These are phyloP conservation scores for Auriscalpium microsporum DNA, from an alignment of 768 basidiomycete genomes.

Conservation along the genomic window DNA sequence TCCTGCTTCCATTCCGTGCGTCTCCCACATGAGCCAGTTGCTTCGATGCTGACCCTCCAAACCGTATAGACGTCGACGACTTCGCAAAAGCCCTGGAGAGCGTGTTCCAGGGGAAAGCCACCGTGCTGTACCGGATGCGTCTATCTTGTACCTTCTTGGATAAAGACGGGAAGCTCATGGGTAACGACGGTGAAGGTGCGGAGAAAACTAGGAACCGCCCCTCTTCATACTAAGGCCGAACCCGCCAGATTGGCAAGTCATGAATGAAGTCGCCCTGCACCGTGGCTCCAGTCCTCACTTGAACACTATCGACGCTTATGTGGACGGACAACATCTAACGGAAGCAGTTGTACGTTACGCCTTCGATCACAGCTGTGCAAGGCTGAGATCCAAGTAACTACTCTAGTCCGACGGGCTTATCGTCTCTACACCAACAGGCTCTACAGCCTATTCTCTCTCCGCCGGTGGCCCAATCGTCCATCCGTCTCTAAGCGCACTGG, in stretches of 20 bases:
- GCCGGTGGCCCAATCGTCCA: slow-evolving; percentile 96
- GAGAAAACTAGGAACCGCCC: background rate
- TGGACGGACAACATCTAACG: slow-evolving; percentile 90
- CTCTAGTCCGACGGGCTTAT: slow-evolving; percentile 85
- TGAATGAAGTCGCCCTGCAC: slow-evolving; percentile 94
- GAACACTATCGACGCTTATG: slow-evolving; percentile 88
- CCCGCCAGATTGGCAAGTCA: slow-evolving; percentile 82
- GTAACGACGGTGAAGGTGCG: slow-evolving; percentile 49
- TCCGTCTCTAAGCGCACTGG: slow-evolving; percentile 81
- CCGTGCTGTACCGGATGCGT: slow-evolving; percentile 84
- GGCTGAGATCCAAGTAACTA: slow-evolving; percentile 8
- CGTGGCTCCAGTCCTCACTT: slow-evolving; percentile 87
- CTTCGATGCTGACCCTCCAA: background rate
- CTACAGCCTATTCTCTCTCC: slow-evolving; percentile 92
- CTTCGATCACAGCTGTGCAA: slow-evolving; percentile 3
- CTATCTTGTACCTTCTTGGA: slow-evolving; percentile 74
- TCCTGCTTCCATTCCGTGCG: slow-evolving; percentile 90
- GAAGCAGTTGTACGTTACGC: slow-evolving; percentile 76
- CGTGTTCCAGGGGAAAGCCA: slow-evolving; percentile 72
- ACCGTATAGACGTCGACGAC: slow-evolving; percentile 71
- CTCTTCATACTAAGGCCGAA: background rate
- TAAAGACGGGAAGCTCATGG: slow-evolving; percentile 46
- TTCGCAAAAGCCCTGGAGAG: slow-evolving; percentile 73
- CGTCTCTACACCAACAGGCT: slow-evolving; percentile 92
- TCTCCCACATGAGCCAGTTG: slow-evolving; percentile 6